Base-by-base conservation (phyloP, 2,329 filamentous ascomycete genomes). In the Microdochium bolleyi region DNA sequence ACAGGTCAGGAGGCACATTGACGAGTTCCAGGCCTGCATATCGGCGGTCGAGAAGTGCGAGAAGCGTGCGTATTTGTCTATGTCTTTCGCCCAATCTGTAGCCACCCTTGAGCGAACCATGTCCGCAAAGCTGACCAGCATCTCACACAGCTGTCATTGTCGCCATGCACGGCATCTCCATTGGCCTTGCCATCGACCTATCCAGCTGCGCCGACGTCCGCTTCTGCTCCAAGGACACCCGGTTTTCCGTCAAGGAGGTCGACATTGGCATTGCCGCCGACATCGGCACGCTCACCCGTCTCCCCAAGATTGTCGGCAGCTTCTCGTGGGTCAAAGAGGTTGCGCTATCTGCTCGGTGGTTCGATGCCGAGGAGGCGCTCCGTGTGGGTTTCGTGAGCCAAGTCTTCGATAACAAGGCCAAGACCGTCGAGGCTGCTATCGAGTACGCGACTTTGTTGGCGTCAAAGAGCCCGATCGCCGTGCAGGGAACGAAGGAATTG, bases 231-330 rank as follows among this genome's bases (percentile, higher is more conserved):
- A 67, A 72, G 44, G 76, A 82, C 60, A 76, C 82, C 1, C 77
- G 77, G 55, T 80, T 92, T 62, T 75, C 84, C 30, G 85, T 92
- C 56, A 91, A 92, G 64, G 88, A 92, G 69, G 87, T 92, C 50
- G 88, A 92, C 63, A 89, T 92, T 56, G 88, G 88, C 2, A 71
- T 92, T 50, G 88, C 88, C 0, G 88, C 88, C 24, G 88, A 92
- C 62, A 84, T 92, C 49, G 88, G 88, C 49, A 90, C 87, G 1
- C 74, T 92, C 13, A 80, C 82, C 0, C 80, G 88, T 1, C 75
- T 92, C 41, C 88, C 88, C 49, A 89, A 89, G 65, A 73, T 85
- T 27, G 86, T 90, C 3, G 84, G 85, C 2, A 86, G 77, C 56
- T 73, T 78, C 59, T 84, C 82, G 19, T 94, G 88, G 87, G 83